phyloP scores from a whole-genome alignment of 306 rosid species.

The Acacia acuminata region DNA sequence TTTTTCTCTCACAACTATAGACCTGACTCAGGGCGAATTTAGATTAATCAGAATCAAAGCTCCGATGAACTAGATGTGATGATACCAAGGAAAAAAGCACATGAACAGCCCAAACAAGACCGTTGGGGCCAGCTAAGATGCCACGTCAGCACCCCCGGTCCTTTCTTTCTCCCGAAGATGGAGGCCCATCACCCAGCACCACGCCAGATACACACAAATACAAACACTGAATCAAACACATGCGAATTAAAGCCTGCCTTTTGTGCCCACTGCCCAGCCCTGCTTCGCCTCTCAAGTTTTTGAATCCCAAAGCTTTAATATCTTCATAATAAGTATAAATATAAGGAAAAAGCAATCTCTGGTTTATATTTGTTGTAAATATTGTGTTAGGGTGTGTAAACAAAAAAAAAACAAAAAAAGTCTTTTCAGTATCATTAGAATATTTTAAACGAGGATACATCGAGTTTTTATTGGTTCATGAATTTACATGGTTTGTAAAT shows the following conservation, averaged over 20 bases:
- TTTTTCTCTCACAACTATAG: too few species aligned
- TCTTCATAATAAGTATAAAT: neutral
- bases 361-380: neutral
- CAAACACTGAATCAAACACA: neutral
- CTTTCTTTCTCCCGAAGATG: neutral
- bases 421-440: too few species aligned
- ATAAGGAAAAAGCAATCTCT: neutral
- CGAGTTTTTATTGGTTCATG: too few species aligned
- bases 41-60: too few species aligned
- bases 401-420: too few species aligned
- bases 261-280: neutral
- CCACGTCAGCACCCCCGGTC: conserved; percentile 42
- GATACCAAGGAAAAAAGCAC: too few species aligned
- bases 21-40: too few species aligned
- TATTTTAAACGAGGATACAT: too few species aligned
- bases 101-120: conserved; percentile 10
- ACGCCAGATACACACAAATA: neutral
- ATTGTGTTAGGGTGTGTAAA: too few species aligned
- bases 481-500: too few species aligned
- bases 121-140: conserved; percentile 48
- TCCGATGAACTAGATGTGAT: too few species aligned
- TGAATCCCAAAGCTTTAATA: neutral
- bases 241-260: conserved; percentile 1
- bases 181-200: neutral
- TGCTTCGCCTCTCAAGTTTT: neutral